Base-by-base conservation (phyloP, 2,329 filamentous ascomycete genomes). In the Onygenales sp. region DNA sequence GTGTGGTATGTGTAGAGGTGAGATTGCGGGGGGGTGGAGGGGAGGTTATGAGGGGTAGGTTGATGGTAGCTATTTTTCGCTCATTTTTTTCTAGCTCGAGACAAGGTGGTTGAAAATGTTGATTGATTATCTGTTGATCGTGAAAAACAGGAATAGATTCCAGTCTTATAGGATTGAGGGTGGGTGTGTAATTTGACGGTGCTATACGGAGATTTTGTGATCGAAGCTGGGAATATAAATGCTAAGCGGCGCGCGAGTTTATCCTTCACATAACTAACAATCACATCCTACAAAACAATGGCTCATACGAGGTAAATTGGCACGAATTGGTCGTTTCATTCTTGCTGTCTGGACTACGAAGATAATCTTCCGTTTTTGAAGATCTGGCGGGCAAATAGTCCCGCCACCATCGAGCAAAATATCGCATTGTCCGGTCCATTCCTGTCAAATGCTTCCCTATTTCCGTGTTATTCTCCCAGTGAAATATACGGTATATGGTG, bases 21-120 rank as follows among this genome's bases (percentile, higher is more conserved):
- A 52, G 32, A 17, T 27, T 34, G 14, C 17, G 46, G 42, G 17
- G 17, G 47, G n/a, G 2, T 34, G 6, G 32, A 5, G 39, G 37
- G 42, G 31, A 42, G 46, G 52, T 45, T 44, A 49, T 51, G 52
- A 47, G 51, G 13, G 14, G 42, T 8, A 21, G n/a, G 31, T 5
- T 34, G 37, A 10, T 10, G 36, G 36, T 3, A 39, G 9, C 36
- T 27, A 27, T 27, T 27, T 27, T 27, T 27, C 21, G 21, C 21
- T 27, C 21, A 27, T 27, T 27, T 27, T 27, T 27, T 27, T 27
- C 21, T 4, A 27, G 21, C 21, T 27, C 21, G 21, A 27, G 21
- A 27, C 21, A 27, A 27, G 21, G 21, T 27, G 21, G 21, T 27
- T 27, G 21, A 5, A 27, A 27, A 27, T 27, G 21, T 4, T 27